phyloP scores from a whole-genome alignment of 768 basidiomycete genomes.

The Lactarius evosmus region DNA sequence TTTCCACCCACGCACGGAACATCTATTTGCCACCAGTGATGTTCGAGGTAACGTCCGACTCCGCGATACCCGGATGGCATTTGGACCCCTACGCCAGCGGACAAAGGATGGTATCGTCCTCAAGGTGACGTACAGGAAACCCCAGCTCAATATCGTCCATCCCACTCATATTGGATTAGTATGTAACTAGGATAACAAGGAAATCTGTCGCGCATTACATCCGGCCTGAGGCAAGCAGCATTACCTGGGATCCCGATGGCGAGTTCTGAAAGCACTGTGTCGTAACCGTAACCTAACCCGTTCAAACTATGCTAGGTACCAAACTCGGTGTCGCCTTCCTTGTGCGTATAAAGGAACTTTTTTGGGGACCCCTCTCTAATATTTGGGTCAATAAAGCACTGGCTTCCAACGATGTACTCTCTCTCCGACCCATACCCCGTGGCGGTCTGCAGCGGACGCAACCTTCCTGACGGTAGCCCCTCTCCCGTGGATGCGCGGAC shows the following conservation, averaged over 20 bases:
- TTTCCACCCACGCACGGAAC: constrained; percentile 64
- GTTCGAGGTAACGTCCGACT: constrained; percentile 56
- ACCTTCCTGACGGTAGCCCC: constrained; percentile 53
- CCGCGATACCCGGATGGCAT: constrained; percentile 71
- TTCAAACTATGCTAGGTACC: constrained; percentile 42
- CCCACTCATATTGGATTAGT: constrained; percentile 34
- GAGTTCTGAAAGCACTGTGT: constrained; percentile 23
- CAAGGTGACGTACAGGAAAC: constrained; percentile 37
- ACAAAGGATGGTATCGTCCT: constrained; percentile 55
- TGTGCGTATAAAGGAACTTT: constrained; percentile 39
- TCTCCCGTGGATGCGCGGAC: constrained; percentile 46
- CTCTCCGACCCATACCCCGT: constrained; percentile 65
- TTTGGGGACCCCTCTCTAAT: constrained; percentile 7
- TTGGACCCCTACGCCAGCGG: constrained; percentile 48
- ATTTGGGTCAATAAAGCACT: constrained; percentile 44
- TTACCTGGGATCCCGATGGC: constrained; percentile 69
- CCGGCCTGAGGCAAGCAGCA: constrained; percentile 66
- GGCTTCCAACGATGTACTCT: constrained; percentile 66
- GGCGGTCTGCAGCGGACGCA: constrained; percentile 60
- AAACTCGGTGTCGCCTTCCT: constrained; percentile 65
- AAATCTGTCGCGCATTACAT: constrained; percentile 40
- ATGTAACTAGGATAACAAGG: constrained; percentile 46
- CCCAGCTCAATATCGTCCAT: constrained; percentile 22
- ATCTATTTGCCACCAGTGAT: constrained; percentile 68
- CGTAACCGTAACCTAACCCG: constrained; percentile 4